A percentile compares a stretch with the other conserved stretches of the same genome.
phyloP scores from a whole-genome alignment of 2,329 filamentous ascomycete species.

The Meredithiella fracta region DNA sequence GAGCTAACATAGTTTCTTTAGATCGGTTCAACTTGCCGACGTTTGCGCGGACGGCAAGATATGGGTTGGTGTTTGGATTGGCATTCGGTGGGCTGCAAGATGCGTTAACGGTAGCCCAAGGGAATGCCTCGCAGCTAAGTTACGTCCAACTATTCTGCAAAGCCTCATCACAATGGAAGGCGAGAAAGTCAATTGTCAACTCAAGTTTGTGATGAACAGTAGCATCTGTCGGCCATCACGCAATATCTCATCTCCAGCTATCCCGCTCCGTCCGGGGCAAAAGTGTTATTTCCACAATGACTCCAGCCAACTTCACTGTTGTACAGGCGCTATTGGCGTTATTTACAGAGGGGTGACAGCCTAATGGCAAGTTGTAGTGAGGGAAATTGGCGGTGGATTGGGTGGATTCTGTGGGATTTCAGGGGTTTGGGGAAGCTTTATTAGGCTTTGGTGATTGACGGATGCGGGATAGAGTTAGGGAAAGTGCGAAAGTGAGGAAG shows the following conservation, averaged over 20 bases:
- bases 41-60: constrained; percentile 60
- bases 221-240: not conserved
- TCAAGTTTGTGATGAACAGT: not conserved
- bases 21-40: constrained; percentile 66
- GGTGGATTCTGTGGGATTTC: not conserved
- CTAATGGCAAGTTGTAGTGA: not conserved
- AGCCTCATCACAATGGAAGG: not conserved
- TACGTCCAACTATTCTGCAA: constrained; percentile 41
- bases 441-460: not conserved
- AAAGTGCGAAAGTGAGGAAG: not conserved
- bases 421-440: not conserved
- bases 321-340: no score
- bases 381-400: no score
- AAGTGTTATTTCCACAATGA: not conserved
- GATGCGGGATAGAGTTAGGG: not conserved
- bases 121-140: constrained; percentile 43
- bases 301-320: no score
- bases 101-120: constrained; percentile 47
- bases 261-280: not conserved
- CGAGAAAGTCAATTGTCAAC: not conserved
- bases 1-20: constrained; percentile 21
- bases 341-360: no score
- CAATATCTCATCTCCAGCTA: not conserved
- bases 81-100: constrained; percentile 73
- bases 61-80: constrained; percentile 63